Evolutionary conservation across 805 yeast genomes (phyloP).

Genomic region (Teunomyces funiuensis): DNA sequence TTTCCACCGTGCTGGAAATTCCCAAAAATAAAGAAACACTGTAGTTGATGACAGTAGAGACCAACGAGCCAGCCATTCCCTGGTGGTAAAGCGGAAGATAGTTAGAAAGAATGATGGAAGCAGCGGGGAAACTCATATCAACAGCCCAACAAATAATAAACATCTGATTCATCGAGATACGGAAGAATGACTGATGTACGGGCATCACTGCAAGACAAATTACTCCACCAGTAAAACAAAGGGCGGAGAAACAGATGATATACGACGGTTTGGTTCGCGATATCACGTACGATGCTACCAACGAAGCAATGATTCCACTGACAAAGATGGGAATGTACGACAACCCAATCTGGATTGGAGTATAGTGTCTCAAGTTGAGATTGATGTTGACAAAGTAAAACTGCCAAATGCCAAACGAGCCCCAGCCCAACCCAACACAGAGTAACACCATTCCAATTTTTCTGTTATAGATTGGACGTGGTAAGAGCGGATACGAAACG

Average conservation of each 20-base stretch:
- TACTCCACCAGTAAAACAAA: slow-evolving; percentile 55
- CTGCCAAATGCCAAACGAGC: slow-evolving; percentile 74
- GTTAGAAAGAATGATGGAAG: slow-evolving; percentile 61
- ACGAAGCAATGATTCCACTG: slow-evolving; percentile 57
- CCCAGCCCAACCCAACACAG: slow-evolving; percentile 68
- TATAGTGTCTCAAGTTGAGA: slow-evolving; percentile 48
- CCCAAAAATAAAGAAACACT: slow-evolving; percentile 71
- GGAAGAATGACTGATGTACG: slow-evolving; percentile 58
- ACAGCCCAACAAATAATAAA: slow-evolving; percentile 66
- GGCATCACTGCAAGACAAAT: slow-evolving; percentile 57
- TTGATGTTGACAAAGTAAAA: slow-evolving; percentile 58
- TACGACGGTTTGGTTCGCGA: slow-evolving; percentile 48
- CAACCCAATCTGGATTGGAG: slow-evolving; percentile 32
- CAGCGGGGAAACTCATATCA: slow-evolving; percentile 79
- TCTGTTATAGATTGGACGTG: slow-evolving; percentile 45
- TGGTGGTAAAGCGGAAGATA: slow-evolving; percentile 62
- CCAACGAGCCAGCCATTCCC: slow-evolving; percentile 77
- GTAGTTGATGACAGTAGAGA: slow-evolving; percentile 69
- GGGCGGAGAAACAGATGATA: slow-evolving; percentile 50
- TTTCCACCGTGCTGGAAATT: slow-evolving; percentile 65
- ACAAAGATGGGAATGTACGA: slow-evolving; percentile 50
- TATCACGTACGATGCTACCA: slow-evolving; percentile 50
- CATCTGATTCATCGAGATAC: slow-evolving; percentile 55
- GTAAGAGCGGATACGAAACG: slow-evolving; percentile 54
- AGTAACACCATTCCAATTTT: slow-evolving; percentile 49